A percentile compares a stretch with the other conserved stretches of the same genome.
Conservation (phyloP, 2,329 filamentous ascomycete species). For the Knufia petricola region DNA sequence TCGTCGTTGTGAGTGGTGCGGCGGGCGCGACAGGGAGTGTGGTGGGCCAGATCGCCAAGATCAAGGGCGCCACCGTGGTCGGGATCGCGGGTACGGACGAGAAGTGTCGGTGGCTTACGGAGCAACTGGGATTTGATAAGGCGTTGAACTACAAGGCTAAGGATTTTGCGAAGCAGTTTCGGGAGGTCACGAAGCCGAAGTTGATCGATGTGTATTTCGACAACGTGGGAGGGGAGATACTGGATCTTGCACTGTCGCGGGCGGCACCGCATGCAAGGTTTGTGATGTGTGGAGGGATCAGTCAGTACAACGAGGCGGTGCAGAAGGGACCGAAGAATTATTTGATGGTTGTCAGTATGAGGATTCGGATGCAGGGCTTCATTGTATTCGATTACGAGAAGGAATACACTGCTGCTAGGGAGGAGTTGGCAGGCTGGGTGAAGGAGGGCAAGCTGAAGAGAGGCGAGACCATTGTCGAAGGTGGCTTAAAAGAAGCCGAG, state of each 20-base stretch:
- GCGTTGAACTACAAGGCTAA: slow-evolving; percentile 61
- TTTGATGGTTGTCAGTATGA: slow-evolving; percentile 43
- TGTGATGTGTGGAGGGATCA: slow-evolving; percentile 62
- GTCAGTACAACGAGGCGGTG: slow-evolving; percentile 54
- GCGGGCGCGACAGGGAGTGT: slow-evolving; percentile 70
- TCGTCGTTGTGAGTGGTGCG: slow-evolving; percentile 67
- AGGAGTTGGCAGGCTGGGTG: slow-evolving; percentile 59
- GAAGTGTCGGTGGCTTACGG: slow-evolving; percentile 57
- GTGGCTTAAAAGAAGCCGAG: slow-evolving; percentile 57
- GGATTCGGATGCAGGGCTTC: slow-evolving; percentile 59
- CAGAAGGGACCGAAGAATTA: slow-evolving; percentile 50
- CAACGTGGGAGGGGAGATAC: slow-evolving; percentile 61
- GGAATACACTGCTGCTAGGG: slow-evolving; percentile 48
- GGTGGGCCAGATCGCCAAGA: slow-evolving; percentile 67
- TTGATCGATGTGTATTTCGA: slow-evolving; percentile 62
- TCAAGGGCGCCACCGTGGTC: slow-evolving; percentile 56
- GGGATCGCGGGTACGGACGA: slow-evolving; percentile 58
- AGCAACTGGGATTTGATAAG: slow-evolving; percentile 57
- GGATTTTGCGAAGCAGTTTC: slow-evolving; percentile 52
- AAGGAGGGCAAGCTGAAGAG: slow-evolving; percentile 61
- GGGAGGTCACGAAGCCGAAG: slow-evolving; percentile 47
- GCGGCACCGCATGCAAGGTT: slow-evolving; percentile 56
- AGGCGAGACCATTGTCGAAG: slow-evolving; percentile 60
- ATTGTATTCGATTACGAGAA: slow-evolving; percentile 59
- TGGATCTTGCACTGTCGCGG: slow-evolving; percentile 55